Evolutionary conservation across 1,284 basidiomycete genomes (phyloP), one percentile per base, ranked within the genome.

Genomic region (Apiotrichum gracile): DNA sequence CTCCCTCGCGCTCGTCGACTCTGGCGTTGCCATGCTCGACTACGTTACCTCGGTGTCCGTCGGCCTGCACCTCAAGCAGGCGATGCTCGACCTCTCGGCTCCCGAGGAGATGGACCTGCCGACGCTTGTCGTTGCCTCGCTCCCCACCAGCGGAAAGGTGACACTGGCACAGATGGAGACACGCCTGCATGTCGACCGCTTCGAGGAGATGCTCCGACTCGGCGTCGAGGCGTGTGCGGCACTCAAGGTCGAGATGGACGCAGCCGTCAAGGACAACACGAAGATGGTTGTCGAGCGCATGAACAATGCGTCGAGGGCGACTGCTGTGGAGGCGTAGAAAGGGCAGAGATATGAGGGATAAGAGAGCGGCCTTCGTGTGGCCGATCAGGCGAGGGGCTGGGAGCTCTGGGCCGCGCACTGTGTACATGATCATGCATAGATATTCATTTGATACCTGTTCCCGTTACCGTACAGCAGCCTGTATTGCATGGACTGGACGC

Each of bases 101-200:
- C 79, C 91, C 7, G 94, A 98, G 77, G 94, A 98, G 76, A 84
- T 83, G 63, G 91, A 93, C 63, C 77, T 94, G 17, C 94, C 94
- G 0, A 82, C 87, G 64, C 76, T 94, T 25, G 91, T 90, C 0
- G 84, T 97, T 43, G 94, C 91, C 0, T 80, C 89, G 26, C 83
- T 97, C 79, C 92, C 94, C 1, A 82, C 85, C 53, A 85, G 85
- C 7, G 82, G 83, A 4, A 88, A 86, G 62, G 84, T 97, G 41
- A 89, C 90, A 5, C 79, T 97, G 22, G 86, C 92, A 56, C 87
- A 86, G 56, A 87, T 97, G 83, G 94, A 97, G 76, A 96, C 91
- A 14, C 79, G 93, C n/a, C 73, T 98, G 56, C 91, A 92, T 66
- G 85, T 93, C 14, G 91, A 94, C 66, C 81, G 90, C 40, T 94